Percentiles rank a stretch among this genome's conserved stretches.
Conservation (phyloP, 192 early-diverging fungal genomes). For the Obelidium mucronatum region DNA sequence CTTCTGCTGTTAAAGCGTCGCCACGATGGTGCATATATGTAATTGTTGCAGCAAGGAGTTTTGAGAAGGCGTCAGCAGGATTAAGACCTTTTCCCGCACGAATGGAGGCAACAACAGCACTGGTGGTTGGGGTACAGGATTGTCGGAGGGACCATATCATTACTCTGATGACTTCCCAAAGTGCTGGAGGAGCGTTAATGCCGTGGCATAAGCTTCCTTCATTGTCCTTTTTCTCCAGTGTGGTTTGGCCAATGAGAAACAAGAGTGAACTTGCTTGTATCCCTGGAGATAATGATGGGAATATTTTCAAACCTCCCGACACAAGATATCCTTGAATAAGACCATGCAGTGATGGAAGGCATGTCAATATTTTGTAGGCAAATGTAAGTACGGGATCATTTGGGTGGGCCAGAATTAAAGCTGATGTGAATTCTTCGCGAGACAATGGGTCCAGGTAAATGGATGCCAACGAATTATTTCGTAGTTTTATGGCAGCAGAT, state of each 20-base stretch:
- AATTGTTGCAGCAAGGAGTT: constrained; percentile 33
- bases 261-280: constrained; percentile 16
- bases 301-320: constrained; percentile 32
- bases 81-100: constrained; percentile 24
- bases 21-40: not conserved
- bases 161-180: constrained; percentile 35
- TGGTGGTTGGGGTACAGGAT: not conserved
- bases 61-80: constrained; percentile 35
- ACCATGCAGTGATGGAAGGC: constrained; percentile 31
- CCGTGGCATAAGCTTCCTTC: not conserved
- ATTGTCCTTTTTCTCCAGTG: not conserved
- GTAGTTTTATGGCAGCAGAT: constrained; percentile 21
- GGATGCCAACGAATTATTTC: not conserved
- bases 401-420: constrained; percentile 38
- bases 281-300: constrained; percentile 37
- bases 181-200: not conserved
- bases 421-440: constrained; percentile 32
- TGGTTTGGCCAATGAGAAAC: not conserved
- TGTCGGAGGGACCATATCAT: constrained; percentile 29
- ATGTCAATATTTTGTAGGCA: constrained; percentile 25
- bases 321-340: constrained; percentile 41
- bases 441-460: constrained; percentile 30
- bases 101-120: constrained; percentile 3
- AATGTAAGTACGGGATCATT: constrained; percentile 35
- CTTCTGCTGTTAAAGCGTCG: not conserved